Base-by-base conservation (phyloP, 306 rosid species). In the Castanea sativa region DNA sequence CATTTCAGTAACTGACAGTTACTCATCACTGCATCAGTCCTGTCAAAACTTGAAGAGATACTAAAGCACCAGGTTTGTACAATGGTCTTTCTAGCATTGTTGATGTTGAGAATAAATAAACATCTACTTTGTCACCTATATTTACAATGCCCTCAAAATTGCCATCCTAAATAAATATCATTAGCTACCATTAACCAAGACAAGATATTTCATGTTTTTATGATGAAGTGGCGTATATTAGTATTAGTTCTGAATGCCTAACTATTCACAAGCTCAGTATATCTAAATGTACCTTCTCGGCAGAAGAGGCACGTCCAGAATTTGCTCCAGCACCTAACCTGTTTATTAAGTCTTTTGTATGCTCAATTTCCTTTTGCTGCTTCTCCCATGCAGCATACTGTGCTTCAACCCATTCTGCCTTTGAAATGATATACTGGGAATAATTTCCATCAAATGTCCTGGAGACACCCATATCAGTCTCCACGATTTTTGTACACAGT, bases 281-380 rank as follows among this genome's bases (percentile, higher is more conserved):
- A 56, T 23, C 53, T 76, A 35, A 68, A 43, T 2, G 58, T 89
- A 95, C 99, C 98, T 92, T 95, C 83, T 85, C 99, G 51, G 99
- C 99, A 63, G 99, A 32, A 68, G 99, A 92, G 69, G 99, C 99
- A 80, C 99, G 93, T 15, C 99, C 98, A 5, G 99, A 92, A 88
- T 91, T 95, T 69, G 91, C 97, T 73, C 99, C 99, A 68, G 99
- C 99, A 8, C 99, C 94, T 87, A 95, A 83, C 83, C 99, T 88
- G 55, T 51, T 87, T 65, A 95, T 92, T 57, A 95, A 88, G 78
- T 91, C 98, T 87, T 79, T 91, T 10, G 97, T 91, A 0, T 90
- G 95, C 52, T 90, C 99, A 81, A 95, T 95, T 86, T 95, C 98
- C 84, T 92, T 95, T 88, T 95, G 98, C 91, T 95, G 98, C 92